These are phyloP conservation scores for Eucalyptus urophylla DNA, from an alignment of 345 rosid species.

Conservation along the genomic window DNA sequence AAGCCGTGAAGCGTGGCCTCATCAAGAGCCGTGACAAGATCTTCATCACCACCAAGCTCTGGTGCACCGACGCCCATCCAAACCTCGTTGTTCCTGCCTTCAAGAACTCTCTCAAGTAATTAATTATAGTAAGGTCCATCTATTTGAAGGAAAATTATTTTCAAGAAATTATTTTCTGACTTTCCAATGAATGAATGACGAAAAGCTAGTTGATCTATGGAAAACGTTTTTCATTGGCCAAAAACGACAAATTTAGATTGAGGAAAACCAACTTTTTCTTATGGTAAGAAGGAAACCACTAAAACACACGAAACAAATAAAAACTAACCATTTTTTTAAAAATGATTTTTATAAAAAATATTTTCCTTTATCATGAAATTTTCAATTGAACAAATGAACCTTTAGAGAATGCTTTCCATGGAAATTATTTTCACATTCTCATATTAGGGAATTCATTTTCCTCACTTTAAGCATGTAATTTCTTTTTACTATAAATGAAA, in stretches of 20 bases:
- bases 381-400: not conserved
- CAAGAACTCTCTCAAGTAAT: conserved; percentile 7
- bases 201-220: not conserved
- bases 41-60: conserved; percentile 53
- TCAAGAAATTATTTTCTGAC: not conserved
- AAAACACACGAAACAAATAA: not conserved
- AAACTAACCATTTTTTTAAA: not conserved
- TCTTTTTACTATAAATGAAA: no score
- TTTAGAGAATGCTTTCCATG: not conserved
- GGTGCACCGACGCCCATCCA: conserved; percentile 34
- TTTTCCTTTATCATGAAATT: not conserved
- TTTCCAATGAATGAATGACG: not conserved
- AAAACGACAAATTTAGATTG: not conserved
- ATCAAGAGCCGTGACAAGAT: conserved; percentile 29
- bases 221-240: not conserved
- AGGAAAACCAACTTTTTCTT: not conserved
- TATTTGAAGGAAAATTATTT: not conserved
- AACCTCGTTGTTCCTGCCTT: conserved; percentile 38
- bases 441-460: not conserved
- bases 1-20: conserved; percentile 24
- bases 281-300: not conserved
- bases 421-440: not conserved
- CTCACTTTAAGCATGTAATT: not conserved
- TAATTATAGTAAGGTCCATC: not conserved
- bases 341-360: not conserved